phyloP scores from a whole-genome alignment of 176 grass and related monocot species.

The Lolium rigidum region DNA sequence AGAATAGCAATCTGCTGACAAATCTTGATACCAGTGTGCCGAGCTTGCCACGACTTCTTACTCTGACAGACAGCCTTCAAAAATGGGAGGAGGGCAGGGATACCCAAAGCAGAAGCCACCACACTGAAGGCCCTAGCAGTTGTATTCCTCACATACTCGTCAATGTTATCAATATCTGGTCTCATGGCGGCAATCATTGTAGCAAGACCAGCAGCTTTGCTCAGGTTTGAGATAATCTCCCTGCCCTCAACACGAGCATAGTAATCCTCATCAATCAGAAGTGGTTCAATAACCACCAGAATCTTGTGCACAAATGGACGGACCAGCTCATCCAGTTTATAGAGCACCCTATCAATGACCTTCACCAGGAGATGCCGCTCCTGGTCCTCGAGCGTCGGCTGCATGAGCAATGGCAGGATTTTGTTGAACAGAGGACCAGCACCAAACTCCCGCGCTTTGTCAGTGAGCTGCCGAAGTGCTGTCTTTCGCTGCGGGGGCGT shows the following conservation, averaged over 20 bases:
- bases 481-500: conserved; percentile 95
- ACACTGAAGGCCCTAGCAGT: conserved; percentile 98
- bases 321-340: conserved; percentile 97
- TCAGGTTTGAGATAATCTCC: conserved; percentile 98
- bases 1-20: conserved; percentile 98
- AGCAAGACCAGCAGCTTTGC: conserved; percentile 96
- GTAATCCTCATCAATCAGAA: conserved; percentile 98
- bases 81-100: conserved; percentile 81
- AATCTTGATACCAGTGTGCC: conserved; percentile 97
- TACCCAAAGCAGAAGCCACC: conserved; percentile 95
- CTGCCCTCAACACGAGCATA: conserved; percentile 98
- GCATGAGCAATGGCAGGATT: conserved; percentile 95
- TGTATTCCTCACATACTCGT: conserved; percentile 98
- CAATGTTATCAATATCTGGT: conserved; percentile 98
- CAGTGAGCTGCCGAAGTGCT: conserved; percentile 86
- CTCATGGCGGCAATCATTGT: conserved; percentile 99
- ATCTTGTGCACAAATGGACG: conserved; percentile 99
- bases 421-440: conserved; percentile 97
- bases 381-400: conserved; percentile 93
- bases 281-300: conserved; percentile 93
- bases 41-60: conserved; percentile 87
- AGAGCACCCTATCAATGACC: conserved; percentile 96
- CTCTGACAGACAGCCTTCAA: conserved; percentile 65
- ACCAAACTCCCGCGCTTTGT: conserved; percentile 90
- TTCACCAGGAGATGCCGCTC: conserved; percentile 97